Conservation (phyloP, 768 basidiomycete species). For the Lyophyllum decastes region DNA sequence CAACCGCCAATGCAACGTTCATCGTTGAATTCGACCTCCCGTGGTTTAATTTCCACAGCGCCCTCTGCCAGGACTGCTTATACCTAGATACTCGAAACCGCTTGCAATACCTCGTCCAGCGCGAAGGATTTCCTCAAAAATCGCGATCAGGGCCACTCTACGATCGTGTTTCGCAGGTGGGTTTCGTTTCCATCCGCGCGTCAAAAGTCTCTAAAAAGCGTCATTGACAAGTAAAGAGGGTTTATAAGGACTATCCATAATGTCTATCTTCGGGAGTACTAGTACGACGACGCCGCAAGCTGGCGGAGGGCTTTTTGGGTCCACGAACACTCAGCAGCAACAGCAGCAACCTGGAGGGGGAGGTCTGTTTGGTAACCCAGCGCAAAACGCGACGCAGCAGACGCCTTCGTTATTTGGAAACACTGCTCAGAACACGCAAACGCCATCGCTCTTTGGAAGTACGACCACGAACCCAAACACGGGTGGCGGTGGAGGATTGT, state of each 20-base stretch:
- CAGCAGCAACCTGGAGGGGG: constrained; percentile 23
- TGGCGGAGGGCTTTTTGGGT: constrained; percentile 29
- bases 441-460: constrained; percentile 18
- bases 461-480: constrained; percentile 11
- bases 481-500: constrained; percentile 11
- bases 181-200: not conserved
- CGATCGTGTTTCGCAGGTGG: not conserved
- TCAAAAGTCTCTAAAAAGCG: not conserved
- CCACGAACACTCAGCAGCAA: constrained; percentile 22
- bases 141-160: not conserved
- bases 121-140: not conserved
- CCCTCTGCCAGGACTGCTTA: not conserved
- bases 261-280: constrained; percentile 22
- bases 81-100: not conserved
- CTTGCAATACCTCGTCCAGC: not conserved
- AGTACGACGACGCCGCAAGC: constrained; percentile 15
- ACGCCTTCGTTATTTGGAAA: constrained; percentile 14
- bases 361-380: constrained; percentile 28
- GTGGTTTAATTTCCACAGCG: not conserved
- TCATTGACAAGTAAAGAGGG: not conserved
- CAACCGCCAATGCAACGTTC: not conserved
- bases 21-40: not conserved
- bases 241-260: constrained; percentile 3
- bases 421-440: constrained; percentile 11
- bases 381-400: constrained; percentile 15